Evolutionary conservation across 192 early-diverging fungal species (phyloP), one percentile per base, ranked within the genome.

Genomic region (Coemansia sp.): DNA sequence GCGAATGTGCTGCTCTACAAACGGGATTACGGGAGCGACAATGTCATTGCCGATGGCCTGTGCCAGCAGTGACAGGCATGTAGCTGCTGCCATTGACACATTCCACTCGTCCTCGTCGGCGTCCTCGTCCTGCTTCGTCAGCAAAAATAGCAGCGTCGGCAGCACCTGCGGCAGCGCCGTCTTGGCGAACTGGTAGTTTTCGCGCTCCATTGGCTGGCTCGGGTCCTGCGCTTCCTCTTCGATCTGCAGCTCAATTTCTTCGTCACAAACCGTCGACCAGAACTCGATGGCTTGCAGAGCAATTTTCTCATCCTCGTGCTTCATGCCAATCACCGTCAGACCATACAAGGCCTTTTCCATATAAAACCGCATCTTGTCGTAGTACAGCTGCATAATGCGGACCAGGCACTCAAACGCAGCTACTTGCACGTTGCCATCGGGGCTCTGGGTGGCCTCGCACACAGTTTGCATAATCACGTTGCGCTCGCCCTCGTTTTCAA

Each of bases 91-190:
- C 97, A 99, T 99, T 5, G 92, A 86, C 38, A 93, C 84, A 69
- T 91, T 97, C 96, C 96, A 99, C 72, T 98, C 96, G 67, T 99
- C 97, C 56, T 96, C 97, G 60, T 98, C 97, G 15, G 94, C 93
- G 39, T 98, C 94, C 64, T 96, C 96, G 37, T 98, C 96, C 83
- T 86, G 93, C 77, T 93, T 93, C 46, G 97, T 96, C 77, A 99
- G 81, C 41, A 98, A 64, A 61, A 79, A 88, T 30, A 97, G 76
- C 30, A 99, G 79, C 15, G 90, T 88, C 14, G 91, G 90, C 11
- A 93, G 75, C 52, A 96, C 86, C 57, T 96, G 88, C n/a, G 76
- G 60, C 14, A 89, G 81, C 51, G 88, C 86, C 7, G 76, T 78
- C 62, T 82, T 80, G 41, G 91, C 91, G 84, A 98, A 96, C 56